A percentile compares a stretch with the other conserved stretches of the same genome.
These are phyloP conservation scores for Pichia sorboxylosa DNA, from an alignment of 1,139 yeast species.

Conservation along the genomic window DNA sequence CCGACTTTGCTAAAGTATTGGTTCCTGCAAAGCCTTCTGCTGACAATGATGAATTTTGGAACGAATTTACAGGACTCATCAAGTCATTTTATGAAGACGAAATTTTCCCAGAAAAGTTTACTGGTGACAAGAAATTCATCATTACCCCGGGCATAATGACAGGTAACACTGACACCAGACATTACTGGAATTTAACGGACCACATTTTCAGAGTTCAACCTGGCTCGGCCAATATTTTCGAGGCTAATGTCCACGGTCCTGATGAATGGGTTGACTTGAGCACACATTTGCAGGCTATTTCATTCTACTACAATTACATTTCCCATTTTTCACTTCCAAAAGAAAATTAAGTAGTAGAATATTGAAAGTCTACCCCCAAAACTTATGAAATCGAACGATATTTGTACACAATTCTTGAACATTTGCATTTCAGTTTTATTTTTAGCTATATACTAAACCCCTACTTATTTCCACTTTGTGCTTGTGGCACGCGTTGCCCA, in stretches of 20 bases:
- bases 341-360: too few relatives aligned
- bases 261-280: constrained; percentile 38
- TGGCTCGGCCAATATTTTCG: constrained; percentile 9
- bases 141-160: constrained; percentile 59
- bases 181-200: constrained; percentile 63
- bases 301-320: constrained; percentile 33
- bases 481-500: too few relatives aligned
- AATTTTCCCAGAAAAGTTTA: constrained; percentile 30
- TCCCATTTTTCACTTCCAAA: constrained; percentile 7
- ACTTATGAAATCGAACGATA: too few relatives aligned
- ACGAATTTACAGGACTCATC: constrained; percentile 33
- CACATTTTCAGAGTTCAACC: constrained; percentile 53
- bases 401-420: too few relatives aligned
- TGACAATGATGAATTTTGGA: constrained; percentile 29
- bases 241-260: constrained; percentile 13
- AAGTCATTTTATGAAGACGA: constrained; percentile 37
- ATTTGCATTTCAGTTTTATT: too few relatives aligned
- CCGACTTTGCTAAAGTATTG: constrained; percentile 20
- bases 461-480: too few relatives aligned
- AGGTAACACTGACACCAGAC: constrained; percentile 77
- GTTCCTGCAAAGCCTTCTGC: constrained; percentile 42
- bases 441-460: too few relatives aligned
- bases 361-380: too few relatives aligned
- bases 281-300: constrained; percentile 44
- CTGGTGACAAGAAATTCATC: constrained; percentile 34